These are phyloP conservation scores for Botrytis galanthina DNA, from an alignment of 2,329 filamentous ascomycete species.

Conservation along the genomic window DNA sequence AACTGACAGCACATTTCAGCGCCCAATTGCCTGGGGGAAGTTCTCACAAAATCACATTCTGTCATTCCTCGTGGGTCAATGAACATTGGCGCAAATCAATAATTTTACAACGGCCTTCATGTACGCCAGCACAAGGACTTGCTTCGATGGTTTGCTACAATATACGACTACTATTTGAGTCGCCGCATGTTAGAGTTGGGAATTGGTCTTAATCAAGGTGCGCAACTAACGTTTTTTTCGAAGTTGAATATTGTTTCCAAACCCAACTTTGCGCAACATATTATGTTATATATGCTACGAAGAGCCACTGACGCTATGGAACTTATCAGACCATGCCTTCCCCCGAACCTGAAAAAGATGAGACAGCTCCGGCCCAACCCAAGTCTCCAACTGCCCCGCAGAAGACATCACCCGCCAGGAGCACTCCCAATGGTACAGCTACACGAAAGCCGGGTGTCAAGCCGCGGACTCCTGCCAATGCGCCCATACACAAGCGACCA, in stretches of 20 bases:
- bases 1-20: constrained; percentile 13
- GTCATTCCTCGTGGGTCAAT: not conserved
- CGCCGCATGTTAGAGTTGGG: constrained; percentile 21
- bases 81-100: not conserved
- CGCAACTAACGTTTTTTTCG: constrained; percentile 5
- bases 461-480: constrained; percentile 30
- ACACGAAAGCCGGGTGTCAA: constrained; percentile 26
- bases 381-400: constrained; percentile 21
- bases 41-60: not conserved
- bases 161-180: constrained; percentile 12
- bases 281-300: not conserved
- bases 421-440: constrained; percentile 30
- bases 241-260: not conserved
- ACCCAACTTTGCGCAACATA: constrained; percentile 4
- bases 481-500: constrained; percentile 30
- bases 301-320: constrained; percentile 11
- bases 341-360: constrained; percentile 19
- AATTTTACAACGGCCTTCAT: constrained; percentile 4
- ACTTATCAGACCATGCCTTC: constrained; percentile 21
- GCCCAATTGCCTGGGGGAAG: not conserved
- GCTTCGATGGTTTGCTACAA: constrained; percentile 15
- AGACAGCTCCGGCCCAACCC: constrained; percentile 17
- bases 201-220: constrained; percentile 23
- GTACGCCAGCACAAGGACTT: constrained; percentile 4
- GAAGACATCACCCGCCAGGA: constrained; percentile 25